These are phyloP conservation scores for Pisolithus tinctorius DNA, from an alignment of 768 basidiomycete genomes.

Conservation along the genomic window DNA sequence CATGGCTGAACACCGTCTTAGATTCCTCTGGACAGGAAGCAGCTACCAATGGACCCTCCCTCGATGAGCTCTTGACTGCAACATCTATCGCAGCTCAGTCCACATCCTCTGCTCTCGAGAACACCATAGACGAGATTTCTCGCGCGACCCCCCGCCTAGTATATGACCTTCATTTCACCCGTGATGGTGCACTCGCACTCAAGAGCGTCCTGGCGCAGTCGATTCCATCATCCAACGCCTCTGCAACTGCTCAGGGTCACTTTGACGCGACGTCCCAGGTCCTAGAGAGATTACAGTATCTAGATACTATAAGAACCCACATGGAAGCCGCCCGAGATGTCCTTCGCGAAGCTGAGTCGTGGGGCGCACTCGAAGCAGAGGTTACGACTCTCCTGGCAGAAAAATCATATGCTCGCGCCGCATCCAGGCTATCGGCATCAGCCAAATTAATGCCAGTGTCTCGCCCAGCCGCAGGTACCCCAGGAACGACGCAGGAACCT, in stretches of 20 bases:
- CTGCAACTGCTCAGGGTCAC: slow-evolving; percentile 1
- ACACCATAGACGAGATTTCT: slow-evolving; percentile 88
- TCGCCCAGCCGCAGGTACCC: slow-evolving; percentile 63
- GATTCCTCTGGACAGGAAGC: slow-evolving; percentile 3
- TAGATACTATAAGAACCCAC: slow-evolving; percentile 76
- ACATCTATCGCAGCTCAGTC: slow-evolving; percentile 86
- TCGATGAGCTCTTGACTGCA: slow-evolving; percentile 69
- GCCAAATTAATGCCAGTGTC: slow-evolving; percentile 87
- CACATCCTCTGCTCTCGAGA: slow-evolving; percentile 80
- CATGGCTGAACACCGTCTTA: slow-evolving; percentile 70
- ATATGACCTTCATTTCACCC: slow-evolving; percentile 97
- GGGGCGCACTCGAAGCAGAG: slow-evolving; percentile 93
- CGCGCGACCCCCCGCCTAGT: slow-evolving; percentile 84
- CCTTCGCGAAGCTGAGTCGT: slow-evolving; percentile 90
- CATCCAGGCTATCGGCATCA: slow-evolving; percentile 87
- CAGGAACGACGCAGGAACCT: slow-evolving; percentile 53
- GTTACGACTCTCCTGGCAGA: slow-evolving; percentile 80
- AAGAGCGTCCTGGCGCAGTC: slow-evolving; percentile 56
- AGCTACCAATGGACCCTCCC: slow-evolving; percentile 59
- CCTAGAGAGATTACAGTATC: slow-evolving; percentile 68
- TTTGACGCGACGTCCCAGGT: slow-evolving; percentile 51
- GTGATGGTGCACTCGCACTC: slow-evolving; percentile 79
- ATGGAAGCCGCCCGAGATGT: slow-evolving; percentile 92
- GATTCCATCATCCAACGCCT: slow-evolving; percentile 4
- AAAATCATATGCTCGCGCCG: slow-evolving; percentile 79